Evolutionary conservation across 1,284 basidiomycete species (phyloP).

Genomic region (Ganoderma lucidum): DNA sequence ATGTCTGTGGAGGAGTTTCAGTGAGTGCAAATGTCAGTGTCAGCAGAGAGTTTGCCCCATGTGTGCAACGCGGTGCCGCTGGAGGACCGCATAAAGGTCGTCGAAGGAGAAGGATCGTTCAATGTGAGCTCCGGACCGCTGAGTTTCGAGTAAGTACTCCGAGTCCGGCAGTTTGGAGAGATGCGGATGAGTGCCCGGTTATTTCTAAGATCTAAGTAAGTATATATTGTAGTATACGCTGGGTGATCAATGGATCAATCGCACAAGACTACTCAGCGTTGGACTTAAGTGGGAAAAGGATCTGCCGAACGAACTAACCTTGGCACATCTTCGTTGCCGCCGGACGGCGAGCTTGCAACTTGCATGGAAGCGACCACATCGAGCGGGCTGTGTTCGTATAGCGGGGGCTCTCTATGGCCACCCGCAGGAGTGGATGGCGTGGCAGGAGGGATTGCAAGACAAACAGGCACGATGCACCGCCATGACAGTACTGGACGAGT

Average conservation of each 20-base stretch:
- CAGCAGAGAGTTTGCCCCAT: neutral
- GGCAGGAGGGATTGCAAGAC: neutral
- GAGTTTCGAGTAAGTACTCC: no score
- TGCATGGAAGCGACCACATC: slow-evolving; percentile 2
- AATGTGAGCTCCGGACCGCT: neutral
- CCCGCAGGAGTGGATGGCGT: neutral
- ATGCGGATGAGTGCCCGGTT: neutral
- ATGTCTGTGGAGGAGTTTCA: neutral
- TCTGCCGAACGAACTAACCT: neutral
- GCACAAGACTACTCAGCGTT: neutral
- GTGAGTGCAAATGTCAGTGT: no score
- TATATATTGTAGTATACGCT: no score
- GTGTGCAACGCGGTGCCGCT: neutral
- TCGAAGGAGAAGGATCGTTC: neutral
- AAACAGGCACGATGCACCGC: slow-evolving; percentile 6
- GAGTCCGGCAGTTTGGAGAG: neutral
- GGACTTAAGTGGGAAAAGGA: neutral
- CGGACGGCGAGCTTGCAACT: neutral
- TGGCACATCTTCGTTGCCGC: neutral
- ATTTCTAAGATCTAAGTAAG: no score
- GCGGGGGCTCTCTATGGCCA: neutral
- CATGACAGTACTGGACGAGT: neutral
- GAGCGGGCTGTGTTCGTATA: neutral
- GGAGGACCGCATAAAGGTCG: neutral
- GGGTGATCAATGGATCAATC: neutral